phyloP scores from a whole-genome alignment of 2,329 filamentous ascomycete genomes.

The Phialophora macrospora region DNA sequence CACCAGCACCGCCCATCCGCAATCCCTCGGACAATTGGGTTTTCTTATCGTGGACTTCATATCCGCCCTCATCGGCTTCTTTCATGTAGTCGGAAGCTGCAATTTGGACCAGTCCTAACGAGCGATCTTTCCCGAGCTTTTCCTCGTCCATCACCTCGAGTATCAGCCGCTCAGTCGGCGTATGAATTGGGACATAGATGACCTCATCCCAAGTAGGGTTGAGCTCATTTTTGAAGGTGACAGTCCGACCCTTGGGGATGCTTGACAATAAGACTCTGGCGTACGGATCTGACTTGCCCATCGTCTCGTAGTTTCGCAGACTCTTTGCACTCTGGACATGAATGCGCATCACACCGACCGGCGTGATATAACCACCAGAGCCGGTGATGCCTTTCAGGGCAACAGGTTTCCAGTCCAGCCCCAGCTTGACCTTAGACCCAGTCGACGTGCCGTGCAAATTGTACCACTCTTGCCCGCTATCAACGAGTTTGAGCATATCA shows the following conservation, averaged over 20 bases:
- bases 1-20: constrained; percentile 72
- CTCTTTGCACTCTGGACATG: constrained; percentile 84
- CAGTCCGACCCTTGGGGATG: constrained; percentile 86
- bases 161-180: constrained; percentile 77
- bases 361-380: constrained; percentile 87
- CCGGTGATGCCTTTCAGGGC: constrained; percentile 77
- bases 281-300: constrained; percentile 97
- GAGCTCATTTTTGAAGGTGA: constrained; percentile 94
- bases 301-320: constrained; percentile 88
- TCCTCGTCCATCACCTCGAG: constrained; percentile 98
- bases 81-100: constrained; percentile 76
- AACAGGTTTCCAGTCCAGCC: constrained; percentile 93
- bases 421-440: constrained; percentile 81
- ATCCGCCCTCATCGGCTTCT: constrained; percentile 78
- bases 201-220: constrained; percentile 96
- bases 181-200: constrained; percentile 90
- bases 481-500: constrained; percentile 87
- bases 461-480: constrained; percentile 96
- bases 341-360: constrained; percentile 91
- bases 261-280: constrained; percentile 86
- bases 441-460: constrained; percentile 79
- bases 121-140: constrained; percentile 86
- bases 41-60: constrained; percentile 77
- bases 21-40: constrained; percentile 69
- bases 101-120: constrained; percentile 80